phyloP scores from a whole-genome alignment of 495 filamentous ascomycete genomes.

The Annulohypoxylon maeteangense region DNA sequence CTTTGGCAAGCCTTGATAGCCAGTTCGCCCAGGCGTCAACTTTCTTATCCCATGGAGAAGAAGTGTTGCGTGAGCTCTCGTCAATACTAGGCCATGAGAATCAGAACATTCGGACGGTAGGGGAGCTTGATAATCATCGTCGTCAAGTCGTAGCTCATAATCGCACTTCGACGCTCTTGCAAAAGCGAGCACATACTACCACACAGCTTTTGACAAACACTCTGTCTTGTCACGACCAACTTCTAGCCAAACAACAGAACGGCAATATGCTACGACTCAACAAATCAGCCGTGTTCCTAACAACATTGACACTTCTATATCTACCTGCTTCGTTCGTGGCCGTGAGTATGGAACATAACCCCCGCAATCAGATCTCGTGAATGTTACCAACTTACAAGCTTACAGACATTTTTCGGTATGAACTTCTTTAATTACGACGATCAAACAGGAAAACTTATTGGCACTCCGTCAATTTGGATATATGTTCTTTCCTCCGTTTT shows the following conservation, averaged over 20 bases:
- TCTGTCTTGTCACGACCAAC: slow-evolving; percentile 52
- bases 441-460: slow-evolving; percentile 24
- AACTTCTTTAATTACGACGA: slow-evolving; percentile 44
- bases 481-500: slow-evolving; percentile 32
- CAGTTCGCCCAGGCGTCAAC: slow-evolving; percentile 44
- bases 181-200: slow-evolving; percentile 48
- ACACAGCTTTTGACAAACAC: slow-evolving; percentile 52
- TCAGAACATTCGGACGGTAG: not conserved
- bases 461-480: slow-evolving; percentile 43
- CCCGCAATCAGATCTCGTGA: not conserved
- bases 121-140: slow-evolving; percentile 30
- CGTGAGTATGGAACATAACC: slow-evolving; percentile 45
- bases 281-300: slow-evolving; percentile 56
- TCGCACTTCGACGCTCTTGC: slow-evolving; percentile 47
- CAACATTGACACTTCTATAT: slow-evolving; percentile 56
- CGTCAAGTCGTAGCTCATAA: slow-evolving; percentile 40
- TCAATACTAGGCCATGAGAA: slow-evolving; percentile 13
- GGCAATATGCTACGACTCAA: slow-evolving; percentile 55
- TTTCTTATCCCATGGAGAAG: slow-evolving; percentile 39
- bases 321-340: slow-evolving; percentile 58
- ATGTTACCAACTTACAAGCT: not conserved
- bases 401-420: slow-evolving; percentile 45
- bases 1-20: slow-evolving; percentile 46
- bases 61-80: slow-evolving; percentile 44
- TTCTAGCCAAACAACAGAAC: slow-evolving; percentile 52